Evolutionary conservation across 768 basidiomycete genomes (phyloP).

Genomic region (Phallus indusiatus): DNA sequence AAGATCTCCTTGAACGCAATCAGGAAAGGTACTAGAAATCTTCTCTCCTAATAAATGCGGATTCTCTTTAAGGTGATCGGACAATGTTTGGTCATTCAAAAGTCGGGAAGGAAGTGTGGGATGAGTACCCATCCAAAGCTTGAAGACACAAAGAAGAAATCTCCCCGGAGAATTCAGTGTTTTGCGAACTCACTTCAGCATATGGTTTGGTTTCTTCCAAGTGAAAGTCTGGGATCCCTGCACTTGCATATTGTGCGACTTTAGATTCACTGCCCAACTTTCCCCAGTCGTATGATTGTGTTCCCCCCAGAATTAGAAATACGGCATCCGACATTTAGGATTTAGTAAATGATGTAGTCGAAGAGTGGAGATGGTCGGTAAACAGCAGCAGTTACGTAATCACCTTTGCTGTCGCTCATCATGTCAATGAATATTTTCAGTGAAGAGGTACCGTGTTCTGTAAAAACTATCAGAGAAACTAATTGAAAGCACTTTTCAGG

Average conservation of each 20-base stretch:
- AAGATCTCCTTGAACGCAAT: constrained; percentile 44
- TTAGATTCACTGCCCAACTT: constrained; percentile 71
- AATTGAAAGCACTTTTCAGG: constrained; percentile 31
- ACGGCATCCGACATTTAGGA: constrained; percentile 28
- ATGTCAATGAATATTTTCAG: constrained; percentile 71
- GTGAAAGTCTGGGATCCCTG: constrained; percentile 51
- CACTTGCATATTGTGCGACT: constrained; percentile 79
- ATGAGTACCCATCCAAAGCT: constrained; percentile 99
- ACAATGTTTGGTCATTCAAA: constrained; percentile 26
- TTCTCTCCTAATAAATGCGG: constrained; percentile 58
- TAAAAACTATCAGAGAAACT: background rate
- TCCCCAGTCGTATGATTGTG: constrained; percentile 94
- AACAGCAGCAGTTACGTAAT: background rate
- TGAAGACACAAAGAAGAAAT: constrained; percentile 1
- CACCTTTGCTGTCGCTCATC: constrained; percentile 11
- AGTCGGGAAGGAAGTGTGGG: constrained; percentile 55
- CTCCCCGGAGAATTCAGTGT: background rate
- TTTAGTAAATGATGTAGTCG: background rate
- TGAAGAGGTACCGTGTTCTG: constrained; percentile 38
- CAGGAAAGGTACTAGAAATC: constrained; percentile 43
- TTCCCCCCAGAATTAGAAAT: constrained; percentile 76
- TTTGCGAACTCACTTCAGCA: constrained; percentile 66
- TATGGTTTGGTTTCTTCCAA: constrained; percentile 72
- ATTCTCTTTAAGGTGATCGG: constrained; percentile 52
- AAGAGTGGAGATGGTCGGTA: background rate